Conservation (phyloP, 1,284 basidiomycete genomes). For the Ganoderma leucocontextum region DNA sequence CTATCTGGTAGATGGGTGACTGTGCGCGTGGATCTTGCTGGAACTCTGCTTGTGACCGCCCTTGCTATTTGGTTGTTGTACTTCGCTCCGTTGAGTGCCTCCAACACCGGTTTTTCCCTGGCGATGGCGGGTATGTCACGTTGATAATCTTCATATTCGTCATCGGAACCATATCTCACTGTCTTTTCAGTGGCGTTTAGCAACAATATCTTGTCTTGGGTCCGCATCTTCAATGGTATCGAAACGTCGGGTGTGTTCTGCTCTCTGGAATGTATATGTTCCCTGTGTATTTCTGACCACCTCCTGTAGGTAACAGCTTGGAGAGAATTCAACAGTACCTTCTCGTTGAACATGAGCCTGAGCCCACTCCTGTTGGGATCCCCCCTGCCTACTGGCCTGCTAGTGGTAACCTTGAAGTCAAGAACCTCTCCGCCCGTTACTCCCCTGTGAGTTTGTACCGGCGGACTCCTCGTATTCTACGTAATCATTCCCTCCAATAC, state of each 20-base stretch:
- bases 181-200: conserved; percentile 56
- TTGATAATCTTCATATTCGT: background rate
- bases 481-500: conserved; percentile 20
- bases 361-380: conserved; percentile 51
- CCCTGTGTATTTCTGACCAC: background rate
- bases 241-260: conserved; percentile 49
- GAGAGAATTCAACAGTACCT: conserved; percentile 67
- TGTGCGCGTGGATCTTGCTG: conserved; percentile 52
- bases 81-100: conserved; percentile 48
- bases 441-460: conserved; percentile 39
- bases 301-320: conserved; percentile 22
- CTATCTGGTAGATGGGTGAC: conserved; percentile 29
- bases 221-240: conserved; percentile 61
- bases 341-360: conserved; percentile 73
- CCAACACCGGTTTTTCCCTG: conserved; percentile 58
- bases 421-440: conserved; percentile 69
- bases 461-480: conserved; percentile 17
- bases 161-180: background rate
- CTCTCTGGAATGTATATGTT: background rate
- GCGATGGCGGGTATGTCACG: conserved; percentile 52
- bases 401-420: conserved; percentile 71
- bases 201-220: conserved; percentile 57
- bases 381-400: conserved; percentile 86
- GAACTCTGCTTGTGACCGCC: conserved; percentile 56
- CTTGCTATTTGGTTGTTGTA: conserved; percentile 64